Base-by-base conservation (phyloP, 352 stramenopile species). In the Phytophthora pinifolia region DNA sequence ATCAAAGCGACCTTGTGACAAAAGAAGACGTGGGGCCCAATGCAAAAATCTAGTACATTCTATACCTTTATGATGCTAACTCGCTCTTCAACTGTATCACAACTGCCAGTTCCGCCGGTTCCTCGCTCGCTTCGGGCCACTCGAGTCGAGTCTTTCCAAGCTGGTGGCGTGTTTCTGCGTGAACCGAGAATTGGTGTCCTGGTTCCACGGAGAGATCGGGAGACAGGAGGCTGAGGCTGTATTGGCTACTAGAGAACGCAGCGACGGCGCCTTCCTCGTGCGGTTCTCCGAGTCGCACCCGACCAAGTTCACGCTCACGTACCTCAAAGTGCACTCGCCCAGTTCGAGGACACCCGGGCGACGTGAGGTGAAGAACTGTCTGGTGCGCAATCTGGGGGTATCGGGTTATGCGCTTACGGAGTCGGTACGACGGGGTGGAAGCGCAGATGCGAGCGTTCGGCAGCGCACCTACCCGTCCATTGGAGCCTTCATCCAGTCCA, bases 211-310 rank as follows among this genome's bases (percentile, higher is more conserved):
- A 20, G 65, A 73, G 27, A 65, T 89, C 37, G 70, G 67, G 2
- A 59, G 83, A 8, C 51, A 60, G 3, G 73, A 87, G 12, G 70
- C 80, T 0, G 80, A 93, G 29, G 44, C 50, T 1, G 47, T 78
- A 22, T 53, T 89, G 4, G 49, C 71, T 1, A 34, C 49, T 3
- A 41, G 17, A n/a, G 53, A 48, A 38, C 35, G 62, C 9, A 66
- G 70, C 12, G 83, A 92, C 45, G 83, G 80, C 13, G 65, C 83
- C 25, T 93, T 93, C 60, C 65, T 90, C 34, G 63, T 93, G 35
- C 67, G 83, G 35, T 93, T 91, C 61, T 90, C 79, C 33, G 83
- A 93, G 59, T 87, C 79, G 9, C 83, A 90, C 9, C 83, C 83
- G 31, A 74, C 73, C 10, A 85, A 86, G 37, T 89, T 93, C 56